Conservation (phyloP, 257 asterid genomes). For the Paulownia fortunei region DNA sequence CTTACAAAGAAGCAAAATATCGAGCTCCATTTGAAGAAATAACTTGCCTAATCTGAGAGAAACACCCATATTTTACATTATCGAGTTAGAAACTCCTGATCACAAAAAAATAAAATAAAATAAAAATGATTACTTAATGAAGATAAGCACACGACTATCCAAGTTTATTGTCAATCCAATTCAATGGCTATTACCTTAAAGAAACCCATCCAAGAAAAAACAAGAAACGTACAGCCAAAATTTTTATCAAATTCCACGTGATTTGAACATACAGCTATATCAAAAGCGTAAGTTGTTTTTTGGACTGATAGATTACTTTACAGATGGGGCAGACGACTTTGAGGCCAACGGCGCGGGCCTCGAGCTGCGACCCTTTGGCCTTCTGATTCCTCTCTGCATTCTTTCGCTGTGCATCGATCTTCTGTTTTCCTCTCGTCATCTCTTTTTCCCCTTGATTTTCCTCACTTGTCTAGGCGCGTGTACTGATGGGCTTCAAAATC, state of each 20-base stretch:
- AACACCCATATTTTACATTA: background rate
- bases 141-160: background rate
- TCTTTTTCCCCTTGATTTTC: constrained; percentile 13
- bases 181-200: background rate
- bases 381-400: constrained; percentile 86
- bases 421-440: constrained; percentile 94
- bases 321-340: constrained; percentile 81
- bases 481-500: background rate
- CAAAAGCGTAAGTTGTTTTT: background rate
- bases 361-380: constrained; percentile 87
- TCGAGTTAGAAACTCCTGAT: background rate
- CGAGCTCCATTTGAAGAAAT: constrained; percentile 10
- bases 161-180: background rate
- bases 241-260: background rate
- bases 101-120: background rate
- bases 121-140: background rate
- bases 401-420: constrained; percentile 84
- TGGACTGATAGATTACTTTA: constrained; percentile 53
- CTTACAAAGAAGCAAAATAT: constrained; percentile 9
- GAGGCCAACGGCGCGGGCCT: constrained; percentile 93
- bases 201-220: constrained; percentile 16
- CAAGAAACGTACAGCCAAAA: background rate
- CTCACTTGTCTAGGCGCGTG: background rate
- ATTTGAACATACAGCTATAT: background rate
- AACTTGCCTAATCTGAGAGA: background rate